Conservation (phyloP, 2,329 filamentous ascomycete species). For the Colletotrichum sp. region DNA sequence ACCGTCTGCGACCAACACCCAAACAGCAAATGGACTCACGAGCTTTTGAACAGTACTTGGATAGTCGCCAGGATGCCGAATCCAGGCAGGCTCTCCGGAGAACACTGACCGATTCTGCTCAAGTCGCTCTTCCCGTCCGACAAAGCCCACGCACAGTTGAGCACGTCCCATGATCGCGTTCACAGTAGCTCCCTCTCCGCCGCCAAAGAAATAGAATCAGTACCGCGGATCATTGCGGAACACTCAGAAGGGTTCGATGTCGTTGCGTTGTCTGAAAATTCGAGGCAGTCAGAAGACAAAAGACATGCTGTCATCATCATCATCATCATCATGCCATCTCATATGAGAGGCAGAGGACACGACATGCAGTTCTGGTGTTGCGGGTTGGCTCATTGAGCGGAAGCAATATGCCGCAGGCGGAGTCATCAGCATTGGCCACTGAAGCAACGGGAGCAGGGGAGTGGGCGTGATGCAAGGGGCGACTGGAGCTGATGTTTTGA, state of each 20-base stretch:
- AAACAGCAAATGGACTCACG: background rate
- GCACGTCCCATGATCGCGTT: background rate
- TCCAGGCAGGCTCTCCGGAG: background rate
- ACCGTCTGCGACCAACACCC: background rate
- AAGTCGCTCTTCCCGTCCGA: background rate
- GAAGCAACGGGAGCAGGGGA: background rate
- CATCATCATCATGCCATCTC: too few species aligned
- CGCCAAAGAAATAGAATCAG: background rate
- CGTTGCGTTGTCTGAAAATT: fast-evolving
- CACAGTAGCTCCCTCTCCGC: background rate
- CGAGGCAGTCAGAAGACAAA: background rate
- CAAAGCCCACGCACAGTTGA: background rate
- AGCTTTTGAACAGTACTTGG: background rate
- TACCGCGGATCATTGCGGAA: background rate
- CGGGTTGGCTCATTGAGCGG: background rate
- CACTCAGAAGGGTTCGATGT: background rate
- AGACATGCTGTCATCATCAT: background rate
- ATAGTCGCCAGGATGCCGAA: background rate
- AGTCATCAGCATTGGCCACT: background rate
- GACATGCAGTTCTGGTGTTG: background rate
- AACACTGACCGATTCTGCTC: background rate
- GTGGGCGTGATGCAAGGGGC: background rate
- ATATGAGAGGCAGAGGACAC: background rate
- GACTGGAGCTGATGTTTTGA: background rate
- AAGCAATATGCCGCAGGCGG: background rate